Evolutionary conservation across 441 rosid genomes (phyloP), one percentile per base, ranked within the genome.

Genomic region (Sinapis alba): DNA sequence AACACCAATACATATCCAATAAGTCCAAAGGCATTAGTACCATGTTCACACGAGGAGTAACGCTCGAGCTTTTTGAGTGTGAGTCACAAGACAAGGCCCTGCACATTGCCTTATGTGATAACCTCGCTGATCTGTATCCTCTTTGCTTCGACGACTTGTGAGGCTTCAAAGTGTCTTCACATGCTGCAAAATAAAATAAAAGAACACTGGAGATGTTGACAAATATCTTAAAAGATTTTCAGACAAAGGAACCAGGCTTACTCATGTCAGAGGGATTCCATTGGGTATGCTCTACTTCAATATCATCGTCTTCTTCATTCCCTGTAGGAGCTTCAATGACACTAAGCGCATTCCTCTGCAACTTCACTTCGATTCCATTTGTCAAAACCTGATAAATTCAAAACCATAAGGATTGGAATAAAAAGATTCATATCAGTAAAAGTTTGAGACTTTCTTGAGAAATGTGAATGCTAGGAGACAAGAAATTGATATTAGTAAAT

Each of bases 301-400:
- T 79, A 71, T 88, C 96, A 18, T 84, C 87, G 60, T 89, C 94
- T 64, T 84, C 96, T 81, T 95, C 98, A 34, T 90, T 87, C 12
- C 98, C 99, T 7, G 96, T 95, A 65, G 98, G 97, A 73, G 91
- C 88, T 88, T 92, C 99, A 59, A 95, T 83, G 77, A 95, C 98
- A 64, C 99, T 95, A 9, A 95, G 98, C 0, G 98, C 98, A 84
- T 95, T 95, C 78, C 98, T 87, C 84, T 95, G 99, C 72, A 95
- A 85, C 84, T 95, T 95, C 67, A 95, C 99, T 83, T 92, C 99
- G 58, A 92, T 92, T 65, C 99, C 99, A 82, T 94, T 94, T 0
- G 99, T 92, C 69, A 94, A 88, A 73, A 95, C 98, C 99, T 95
- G 85, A 20, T 34, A 63, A 24, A 4, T 11, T 7, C 1, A 11